Conservation (phyloP, 1,284 basidiomycete species). For the Ustilago bromivora region DNA sequence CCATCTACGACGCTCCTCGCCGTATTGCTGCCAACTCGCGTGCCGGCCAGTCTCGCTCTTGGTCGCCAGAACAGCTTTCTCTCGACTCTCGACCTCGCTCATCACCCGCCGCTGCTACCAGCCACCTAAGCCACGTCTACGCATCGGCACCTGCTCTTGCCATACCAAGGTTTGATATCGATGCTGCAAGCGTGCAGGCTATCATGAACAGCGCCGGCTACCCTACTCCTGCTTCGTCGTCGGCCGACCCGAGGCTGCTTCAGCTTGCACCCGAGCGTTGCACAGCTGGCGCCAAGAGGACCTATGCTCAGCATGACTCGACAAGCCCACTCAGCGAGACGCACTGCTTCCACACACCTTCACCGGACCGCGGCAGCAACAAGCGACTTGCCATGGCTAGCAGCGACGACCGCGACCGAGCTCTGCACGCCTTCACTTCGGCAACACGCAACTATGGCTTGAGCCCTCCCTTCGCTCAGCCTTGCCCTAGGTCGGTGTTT, state of each 20-base stretch:
- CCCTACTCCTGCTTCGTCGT: conserved; percentile 31
- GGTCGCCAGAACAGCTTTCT: conserved; percentile 40
- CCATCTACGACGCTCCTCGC: conserved; percentile 37
- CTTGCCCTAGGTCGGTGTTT: conserved; percentile 46
- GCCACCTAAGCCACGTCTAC: conserved; percentile 47
- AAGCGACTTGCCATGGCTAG: conserved; percentile 36
- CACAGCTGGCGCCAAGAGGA: conserved; percentile 31
- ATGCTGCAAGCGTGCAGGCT: conserved; percentile 23
- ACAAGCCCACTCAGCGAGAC: conserved; percentile 36
- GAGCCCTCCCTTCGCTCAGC: conserved; percentile 49
- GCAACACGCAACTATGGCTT: conserved; percentile 34
- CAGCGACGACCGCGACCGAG: conserved; percentile 24
- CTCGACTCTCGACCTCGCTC: conserved; percentile 36
- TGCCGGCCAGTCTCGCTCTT: conserved; percentile 35
- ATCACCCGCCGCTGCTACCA: conserved; percentile 32
- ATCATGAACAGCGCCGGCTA: conserved; percentile 41
- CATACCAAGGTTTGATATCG: conserved; percentile 32
- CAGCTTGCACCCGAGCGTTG: conserved; percentile 13
- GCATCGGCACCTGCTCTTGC: conserved; percentile 22
- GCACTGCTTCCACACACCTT: conserved; percentile 38
- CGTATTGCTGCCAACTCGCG: conserved; percentile 52
- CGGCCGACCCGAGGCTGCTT: conserved; percentile 26
- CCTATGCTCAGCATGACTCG: conserved; percentile 31
- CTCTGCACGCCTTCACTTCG: conserved; percentile 27
- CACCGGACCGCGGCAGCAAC: conserved; percentile 29